Evolutionary conservation across 2,329 filamentous ascomycete genomes (phyloP).

Genomic region (Fusarium chlamydosporum): DNA sequence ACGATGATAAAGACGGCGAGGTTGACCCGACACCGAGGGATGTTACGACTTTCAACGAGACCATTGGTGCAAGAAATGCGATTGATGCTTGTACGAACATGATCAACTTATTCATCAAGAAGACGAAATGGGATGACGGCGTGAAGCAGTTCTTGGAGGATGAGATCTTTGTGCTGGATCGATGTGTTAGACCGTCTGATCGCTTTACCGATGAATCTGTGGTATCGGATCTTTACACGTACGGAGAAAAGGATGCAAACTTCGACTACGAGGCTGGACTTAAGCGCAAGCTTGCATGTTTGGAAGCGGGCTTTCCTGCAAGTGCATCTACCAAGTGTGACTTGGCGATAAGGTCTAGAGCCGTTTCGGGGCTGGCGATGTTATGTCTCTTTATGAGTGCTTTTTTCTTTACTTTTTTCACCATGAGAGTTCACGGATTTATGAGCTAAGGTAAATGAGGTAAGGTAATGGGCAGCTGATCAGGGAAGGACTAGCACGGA

Average conservation of each 20-base stretch:
- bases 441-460: neutral
- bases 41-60: conserved; percentile 28
- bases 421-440: neutral
- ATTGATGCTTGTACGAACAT: conserved; percentile 14
- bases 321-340: fast-evolving
- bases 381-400: neutral
- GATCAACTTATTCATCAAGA: conserved; percentile 23
- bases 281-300: conserved; percentile 12
- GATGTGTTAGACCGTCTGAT: conserved; percentile 20
- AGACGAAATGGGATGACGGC: conserved; percentile 23
- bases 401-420: neutral
- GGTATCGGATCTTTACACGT: conserved; percentile 12
- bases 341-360: neutral
- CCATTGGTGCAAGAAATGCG: conserved; percentile 26
- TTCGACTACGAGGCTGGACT: conserved; percentile 7
- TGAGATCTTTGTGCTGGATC: conserved; percentile 21
- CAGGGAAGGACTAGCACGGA: neutral
- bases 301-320: conserved; percentile 5
- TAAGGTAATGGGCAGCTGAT: neutral
- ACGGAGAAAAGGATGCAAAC: neutral
- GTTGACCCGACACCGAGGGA: conserved; percentile 20
- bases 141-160: conserved; percentile 29
- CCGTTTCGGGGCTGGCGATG: neutral
- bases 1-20: conserved; percentile 26
- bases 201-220: conserved; percentile 31